Evolutionary conservation across 768 basidiomycete genomes (phyloP).

Genomic region (Xerocomus brunneocitrinus): DNA sequence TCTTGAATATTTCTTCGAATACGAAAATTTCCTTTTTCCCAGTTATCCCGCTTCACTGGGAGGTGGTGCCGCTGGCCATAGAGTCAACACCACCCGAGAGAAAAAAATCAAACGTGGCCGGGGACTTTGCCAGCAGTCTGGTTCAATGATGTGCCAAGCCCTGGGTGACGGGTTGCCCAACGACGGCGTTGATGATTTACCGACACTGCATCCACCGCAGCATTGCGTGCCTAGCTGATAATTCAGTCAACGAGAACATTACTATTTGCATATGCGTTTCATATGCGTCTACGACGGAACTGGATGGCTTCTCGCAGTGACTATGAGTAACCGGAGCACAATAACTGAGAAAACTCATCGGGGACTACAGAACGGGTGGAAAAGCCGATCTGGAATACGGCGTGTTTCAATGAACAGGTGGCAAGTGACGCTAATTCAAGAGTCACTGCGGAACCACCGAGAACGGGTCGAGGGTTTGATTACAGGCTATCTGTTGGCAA

Average conservation of each 20-base stretch:
- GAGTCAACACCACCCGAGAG: too few relatives aligned
- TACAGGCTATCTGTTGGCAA: background rate
- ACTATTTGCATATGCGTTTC: slow-evolving; percentile 2
- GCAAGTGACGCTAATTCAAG: background rate
- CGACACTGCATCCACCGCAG: slow-evolving; percentile 31
- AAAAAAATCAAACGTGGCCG: too few relatives aligned
- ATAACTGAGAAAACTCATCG: slow-evolving; percentile 4
- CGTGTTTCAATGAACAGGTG: background rate
- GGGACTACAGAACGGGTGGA: background rate
- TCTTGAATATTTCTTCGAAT: too few relatives aligned
- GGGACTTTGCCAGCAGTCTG: background rate
- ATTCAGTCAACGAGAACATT: background rate
- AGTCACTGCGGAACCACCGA: background rate
- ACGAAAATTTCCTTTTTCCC: too few relatives aligned
- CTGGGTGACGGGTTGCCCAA: slow-evolving; percentile 6
- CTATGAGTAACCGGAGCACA: background rate
- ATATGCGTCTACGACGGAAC: background rate
- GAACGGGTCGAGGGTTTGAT: slow-evolving; percentile 6
- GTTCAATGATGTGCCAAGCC: too few relatives aligned
- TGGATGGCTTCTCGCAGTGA: background rate
- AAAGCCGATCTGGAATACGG: background rate
- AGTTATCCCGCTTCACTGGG: too few relatives aligned
- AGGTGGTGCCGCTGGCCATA: too few relatives aligned
- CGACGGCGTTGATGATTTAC: slow-evolving; percentile 39
- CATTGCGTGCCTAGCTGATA: slow-evolving; percentile 12